These are phyloP conservation scores for Metarhizium album DNA, from an alignment of 2,329 filamentous ascomycete genomes.

Conservation along the genomic window DNA sequence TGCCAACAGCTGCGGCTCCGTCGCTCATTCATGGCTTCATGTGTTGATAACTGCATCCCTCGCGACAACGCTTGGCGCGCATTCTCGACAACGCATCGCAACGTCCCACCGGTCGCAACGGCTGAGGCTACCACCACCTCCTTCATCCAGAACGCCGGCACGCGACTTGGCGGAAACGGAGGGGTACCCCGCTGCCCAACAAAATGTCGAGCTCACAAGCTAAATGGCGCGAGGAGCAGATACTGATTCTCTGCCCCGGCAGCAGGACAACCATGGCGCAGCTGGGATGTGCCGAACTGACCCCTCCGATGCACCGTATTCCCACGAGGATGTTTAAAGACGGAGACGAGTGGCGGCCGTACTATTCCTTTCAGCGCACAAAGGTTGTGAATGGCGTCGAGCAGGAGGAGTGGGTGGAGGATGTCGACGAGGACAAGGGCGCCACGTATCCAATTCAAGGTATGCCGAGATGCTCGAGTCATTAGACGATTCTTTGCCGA, in stretches of 20 bases:
- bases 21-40: too few species aligned
- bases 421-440: slow-evolving; percentile 76
- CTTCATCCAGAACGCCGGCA: neutral
- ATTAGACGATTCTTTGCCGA: neutral
- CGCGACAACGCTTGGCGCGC: slow-evolving; percentile 1
- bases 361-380: slow-evolving; percentile 60
- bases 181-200: slow-evolving; percentile 12
- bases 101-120: neutral
- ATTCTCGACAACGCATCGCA: neutral
- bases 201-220: slow-evolving; percentile 47
- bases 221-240: slow-evolving; percentile 55
- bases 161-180: neutral
- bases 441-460: slow-evolving; percentile 76
- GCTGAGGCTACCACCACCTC: neutral
- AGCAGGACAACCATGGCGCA: slow-evolving; percentile 86
- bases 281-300: slow-evolving; percentile 82
- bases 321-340: slow-evolving; percentile 93
- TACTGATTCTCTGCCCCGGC: slow-evolving; percentile 66
- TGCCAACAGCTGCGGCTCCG: neutral
- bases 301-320: slow-evolving; percentile 75
- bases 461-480: slow-evolving; percentile 17
- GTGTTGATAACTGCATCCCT: neutral
- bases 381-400: slow-evolving; percentile 37
- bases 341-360: slow-evolving; percentile 64
- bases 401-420: slow-evolving; percentile 73